phyloP scores from a whole-genome alignment of 331 rosid genomes.

The Pyracantha coccinea region DNA sequence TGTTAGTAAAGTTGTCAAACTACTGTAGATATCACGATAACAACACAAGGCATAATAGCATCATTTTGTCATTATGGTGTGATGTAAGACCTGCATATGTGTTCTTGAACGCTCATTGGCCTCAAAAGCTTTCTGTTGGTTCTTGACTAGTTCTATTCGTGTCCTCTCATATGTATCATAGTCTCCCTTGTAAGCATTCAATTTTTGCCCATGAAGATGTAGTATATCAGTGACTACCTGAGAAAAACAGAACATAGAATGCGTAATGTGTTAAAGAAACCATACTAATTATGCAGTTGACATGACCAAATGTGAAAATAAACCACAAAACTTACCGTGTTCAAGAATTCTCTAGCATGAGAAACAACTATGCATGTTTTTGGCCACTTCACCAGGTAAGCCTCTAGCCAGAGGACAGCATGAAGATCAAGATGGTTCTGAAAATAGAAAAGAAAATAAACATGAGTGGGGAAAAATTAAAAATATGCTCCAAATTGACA shows the following conservation, averaged over 20 bases:
- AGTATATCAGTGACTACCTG: conserved; percentile 93
- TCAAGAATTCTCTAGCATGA: conserved; percentile 96
- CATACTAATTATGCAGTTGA: background rate
- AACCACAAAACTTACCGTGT: conserved; percentile 53
- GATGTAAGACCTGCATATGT: conserved; percentile 80
- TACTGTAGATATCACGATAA: background rate
- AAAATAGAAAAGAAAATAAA: conserved; percentile 8
- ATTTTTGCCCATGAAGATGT: conserved; percentile 81
- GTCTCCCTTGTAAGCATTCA: conserved; percentile 64
- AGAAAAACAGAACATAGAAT: conserved; percentile 13
- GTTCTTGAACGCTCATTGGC: conserved; percentile 81
- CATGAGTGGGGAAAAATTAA: background rate
- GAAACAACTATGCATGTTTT: conserved; percentile 94
- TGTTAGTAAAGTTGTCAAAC: background rate
- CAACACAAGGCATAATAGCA: background rate
- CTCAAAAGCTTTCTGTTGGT: conserved; percentile 86
- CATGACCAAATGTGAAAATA: conserved; percentile 2
- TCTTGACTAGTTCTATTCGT: conserved; percentile 76
- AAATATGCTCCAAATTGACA: background rate
- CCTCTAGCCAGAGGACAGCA: conserved; percentile 94
- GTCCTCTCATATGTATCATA: conserved; percentile 94
- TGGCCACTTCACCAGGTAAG: conserved; percentile 91
- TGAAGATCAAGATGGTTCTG: conserved; percentile 99
- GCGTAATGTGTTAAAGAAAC: background rate
- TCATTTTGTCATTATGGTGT: background rate